These are phyloP conservation scores for Sextonia rubra DNA, from an alignment of 164 flowering plant genomes.

Conservation along the genomic window DNA sequence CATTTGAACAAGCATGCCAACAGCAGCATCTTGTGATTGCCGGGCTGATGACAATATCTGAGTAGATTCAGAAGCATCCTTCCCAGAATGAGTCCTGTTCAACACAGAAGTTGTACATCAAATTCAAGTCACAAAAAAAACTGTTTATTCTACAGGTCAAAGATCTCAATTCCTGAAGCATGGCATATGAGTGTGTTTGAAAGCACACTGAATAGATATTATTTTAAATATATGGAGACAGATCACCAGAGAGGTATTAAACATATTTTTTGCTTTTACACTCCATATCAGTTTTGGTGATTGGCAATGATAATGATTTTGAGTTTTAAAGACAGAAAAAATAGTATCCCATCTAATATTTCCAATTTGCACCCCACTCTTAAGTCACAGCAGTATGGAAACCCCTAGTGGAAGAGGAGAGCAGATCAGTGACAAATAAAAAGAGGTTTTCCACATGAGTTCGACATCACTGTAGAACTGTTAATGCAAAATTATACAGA, in stretches of 20 bases:
- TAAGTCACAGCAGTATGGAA: too few species aligned
- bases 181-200: neutral
- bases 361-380: too few species aligned
- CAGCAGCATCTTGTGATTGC: constrained; percentile 84
- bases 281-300: neutral
- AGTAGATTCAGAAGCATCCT: constrained; percentile 35
- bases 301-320: neutral
- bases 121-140: neutral
- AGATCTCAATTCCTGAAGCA: neutral
- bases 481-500: too few species aligned
- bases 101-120: neutral
- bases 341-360: neutral
- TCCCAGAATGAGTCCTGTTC: constrained; percentile 33
- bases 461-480: too few species aligned
- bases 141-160: neutral
- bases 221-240: neutral
- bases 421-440: too few species aligned
- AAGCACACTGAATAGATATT: neutral
- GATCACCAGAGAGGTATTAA: neutral
- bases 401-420: too few species aligned
- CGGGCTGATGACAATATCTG: constrained; percentile 30
- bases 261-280: neutral
- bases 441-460: too few species aligned
- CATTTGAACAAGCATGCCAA: constrained; percentile 80
- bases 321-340: neutral